Evolutionary conservation across 495 filamentous ascomycete genomes (phyloP).

Genomic region (Rusavskia elegans): DNA sequence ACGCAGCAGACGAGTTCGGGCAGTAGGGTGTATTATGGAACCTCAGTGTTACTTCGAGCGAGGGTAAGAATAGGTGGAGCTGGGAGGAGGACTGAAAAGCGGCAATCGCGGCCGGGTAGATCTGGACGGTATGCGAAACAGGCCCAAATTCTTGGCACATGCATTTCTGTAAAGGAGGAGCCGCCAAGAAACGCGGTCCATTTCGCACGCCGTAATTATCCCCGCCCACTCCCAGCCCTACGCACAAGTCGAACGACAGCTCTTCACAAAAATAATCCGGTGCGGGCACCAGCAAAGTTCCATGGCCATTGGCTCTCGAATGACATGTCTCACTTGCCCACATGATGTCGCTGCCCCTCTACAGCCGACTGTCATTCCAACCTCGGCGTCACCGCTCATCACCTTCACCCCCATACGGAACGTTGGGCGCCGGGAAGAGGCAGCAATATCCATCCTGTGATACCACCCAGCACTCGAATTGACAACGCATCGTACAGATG

Average conservation of each 20-base stretch:
- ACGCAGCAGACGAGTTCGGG: too few species aligned
- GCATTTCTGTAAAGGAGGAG: too few species aligned
- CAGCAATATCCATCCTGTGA: not conserved
- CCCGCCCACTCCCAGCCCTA: not conserved
- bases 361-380: constrained; percentile 1
- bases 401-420: not conserved
- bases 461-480: not conserved
- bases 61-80: too few species aligned
- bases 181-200: too few species aligned
- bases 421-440: not conserved
- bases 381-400: not conserved
- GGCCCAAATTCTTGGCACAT: too few species aligned
- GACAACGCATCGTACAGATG: constrained; percentile 3
- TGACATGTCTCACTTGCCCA: not conserved
- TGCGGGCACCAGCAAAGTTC: not conserved
- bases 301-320: not conserved
- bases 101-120: not conserved
- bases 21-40: too few species aligned
- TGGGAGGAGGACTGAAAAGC: not conserved
- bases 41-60: too few species aligned
- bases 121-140: too few species aligned
- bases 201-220: not conserved
- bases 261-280: not conserved
- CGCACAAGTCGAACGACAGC: not conserved
- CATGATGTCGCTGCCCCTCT: constrained; percentile 1